Conservation (phyloP, 2,329 filamentous ascomycete genomes). For the Exophiala spinifera region DNA sequence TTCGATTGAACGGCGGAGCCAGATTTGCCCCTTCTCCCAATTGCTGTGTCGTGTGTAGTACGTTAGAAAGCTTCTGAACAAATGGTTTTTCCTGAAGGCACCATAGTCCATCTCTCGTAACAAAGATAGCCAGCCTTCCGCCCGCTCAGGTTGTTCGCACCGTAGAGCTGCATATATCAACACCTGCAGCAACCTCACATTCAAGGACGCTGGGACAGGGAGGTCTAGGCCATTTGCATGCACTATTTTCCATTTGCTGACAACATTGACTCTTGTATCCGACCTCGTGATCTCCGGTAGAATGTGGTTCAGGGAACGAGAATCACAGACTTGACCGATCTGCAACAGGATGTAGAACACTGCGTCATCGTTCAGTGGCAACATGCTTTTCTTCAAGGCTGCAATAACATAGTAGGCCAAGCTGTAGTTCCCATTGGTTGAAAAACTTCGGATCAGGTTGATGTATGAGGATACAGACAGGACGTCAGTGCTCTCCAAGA, state of each 20-base stretch:
- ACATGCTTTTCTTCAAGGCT: slow-evolving; percentile 20
- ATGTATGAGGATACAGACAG: slow-evolving; percentile 18
- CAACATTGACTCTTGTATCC: slow-evolving; percentile 12
- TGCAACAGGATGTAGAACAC: slow-evolving; percentile 19
- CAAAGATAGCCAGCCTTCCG: slow-evolving; percentile 25
- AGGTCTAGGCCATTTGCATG: slow-evolving; percentile 21
- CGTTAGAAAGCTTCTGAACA: slow-evolving; percentile 23
- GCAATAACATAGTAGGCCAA: slow-evolving; percentile 19
- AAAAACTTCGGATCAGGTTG: slow-evolving; percentile 18
- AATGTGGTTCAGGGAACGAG: slow-evolving; percentile 15
- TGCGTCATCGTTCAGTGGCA: slow-evolving; percentile 19
- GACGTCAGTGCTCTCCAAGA: slow-evolving; percentile 16
- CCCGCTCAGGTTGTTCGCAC: slow-evolving; percentile 23
- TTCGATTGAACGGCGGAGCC: slow-evolving; percentile 19
- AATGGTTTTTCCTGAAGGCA: slow-evolving; percentile 14
- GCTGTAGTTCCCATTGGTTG: slow-evolving; percentile 12
- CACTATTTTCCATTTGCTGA: slow-evolving; percentile 18
- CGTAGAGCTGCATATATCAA: slow-evolving; percentile 22
- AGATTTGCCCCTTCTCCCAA: slow-evolving; percentile 26
- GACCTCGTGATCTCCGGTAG: slow-evolving; percentile 14
- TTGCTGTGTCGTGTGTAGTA: slow-evolving; percentile 20
- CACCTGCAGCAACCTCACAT: slow-evolving; percentile 16
- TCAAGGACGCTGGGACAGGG: slow-evolving; percentile 16
- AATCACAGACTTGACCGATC: slow-evolving; percentile 18
- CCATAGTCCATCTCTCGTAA: slow-evolving; percentile 17